Conservation (phyloP, 208 protist species). For the Trypanosoma brucei region DNA sequence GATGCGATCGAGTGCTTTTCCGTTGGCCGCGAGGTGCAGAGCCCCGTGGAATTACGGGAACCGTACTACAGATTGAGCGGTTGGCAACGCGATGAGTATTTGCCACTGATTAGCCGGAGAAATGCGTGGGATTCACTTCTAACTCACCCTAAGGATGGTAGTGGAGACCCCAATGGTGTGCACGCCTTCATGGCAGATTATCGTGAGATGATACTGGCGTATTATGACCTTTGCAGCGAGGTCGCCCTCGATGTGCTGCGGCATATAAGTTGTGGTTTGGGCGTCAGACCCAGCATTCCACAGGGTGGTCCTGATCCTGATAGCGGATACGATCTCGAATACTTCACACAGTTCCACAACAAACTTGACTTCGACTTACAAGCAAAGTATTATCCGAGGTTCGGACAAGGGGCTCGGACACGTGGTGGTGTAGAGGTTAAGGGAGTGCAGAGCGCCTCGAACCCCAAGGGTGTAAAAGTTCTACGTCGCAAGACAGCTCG, state of each 20-base stretch:
- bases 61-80: slow-evolving; percentile 65
- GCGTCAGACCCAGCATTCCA: slow-evolving; percentile 68
- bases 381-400: slow-evolving; percentile 80
- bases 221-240: slow-evolving; percentile 77
- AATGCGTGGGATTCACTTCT: slow-evolving; percentile 82
- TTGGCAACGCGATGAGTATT: slow-evolving; percentile 69
- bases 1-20: slow-evolving; percentile 89
- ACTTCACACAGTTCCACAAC: slow-evolving; percentile 70
- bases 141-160: slow-evolving; percentile 43
- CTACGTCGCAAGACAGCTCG: slow-evolving; percentile 68
- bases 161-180: slow-evolving; percentile 12
- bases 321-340: slow-evolving; percentile 73
- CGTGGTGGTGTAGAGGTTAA: slow-evolving; percentile 50
- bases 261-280: slow-evolving; percentile 82
- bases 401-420: slow-evolving; percentile 41
- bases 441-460: slow-evolving; percentile 41
- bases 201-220: slow-evolving; percentile 79
- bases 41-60: slow-evolving; percentile 58
- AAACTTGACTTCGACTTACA: slow-evolving; percentile 83
- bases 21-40: slow-evolving; percentile 65
- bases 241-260: slow-evolving; percentile 80
- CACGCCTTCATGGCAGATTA: slow-evolving; percentile 86
- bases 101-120: slow-evolving; percentile 56
- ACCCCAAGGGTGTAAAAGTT: slow-evolving; percentile 69
- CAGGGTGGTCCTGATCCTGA: slow-evolving; percentile 53